Percentiles rank a stretch among this genome's conserved stretches.
phyloP scores from a whole-genome alignment of 2,329 filamentous ascomycete species.

The Septoria linicola region DNA sequence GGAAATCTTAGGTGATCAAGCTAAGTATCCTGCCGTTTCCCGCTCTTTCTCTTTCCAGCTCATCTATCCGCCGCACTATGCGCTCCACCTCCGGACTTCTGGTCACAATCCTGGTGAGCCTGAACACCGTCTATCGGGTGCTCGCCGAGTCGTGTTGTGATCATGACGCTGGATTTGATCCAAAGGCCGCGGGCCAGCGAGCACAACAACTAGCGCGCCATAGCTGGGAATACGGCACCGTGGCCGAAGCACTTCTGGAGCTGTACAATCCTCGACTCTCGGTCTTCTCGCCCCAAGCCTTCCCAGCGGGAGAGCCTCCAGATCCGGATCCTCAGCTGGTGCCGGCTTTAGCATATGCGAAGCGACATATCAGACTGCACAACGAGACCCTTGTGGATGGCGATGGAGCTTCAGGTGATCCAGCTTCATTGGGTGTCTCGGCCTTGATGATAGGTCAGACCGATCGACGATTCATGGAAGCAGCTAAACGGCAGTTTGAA shows the following conservation, averaged over 20 bases:
- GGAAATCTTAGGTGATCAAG: background rate
- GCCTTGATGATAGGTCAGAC: constrained; percentile 47
- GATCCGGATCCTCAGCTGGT: constrained; percentile 7
- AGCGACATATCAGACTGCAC: constrained; percentile 38
- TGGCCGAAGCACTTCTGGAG: constrained; percentile 44
- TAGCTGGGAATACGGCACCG: constrained; percentile 46
- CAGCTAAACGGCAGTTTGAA: constrained; percentile 44
- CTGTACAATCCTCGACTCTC: constrained; percentile 40
- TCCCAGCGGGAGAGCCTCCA: constrained; percentile 14
- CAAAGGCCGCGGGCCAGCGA: constrained; percentile 13
- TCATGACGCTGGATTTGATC: constrained; percentile 18
- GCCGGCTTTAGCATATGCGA: constrained; percentile 29
- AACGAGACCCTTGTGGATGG: constrained; percentile 39
- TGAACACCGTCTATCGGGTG: background rate
- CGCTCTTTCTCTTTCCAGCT: background rate
- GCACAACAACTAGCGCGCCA: constrained; percentile 21
- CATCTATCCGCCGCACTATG: constrained; percentile 4
- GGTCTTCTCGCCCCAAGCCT: constrained; percentile 24
- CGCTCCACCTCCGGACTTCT: background rate
- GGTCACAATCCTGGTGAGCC: background rate
- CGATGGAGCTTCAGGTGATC: constrained; percentile 44
- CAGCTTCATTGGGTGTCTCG: constrained; percentile 48
- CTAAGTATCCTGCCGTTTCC: background rate
- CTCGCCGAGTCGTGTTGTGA: constrained; percentile 15
- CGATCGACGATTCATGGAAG: constrained; percentile 39